These are phyloP conservation scores for Stenogyne calaminthoides DNA, from an alignment of 305 asterid genomes.

Conservation along the genomic window DNA sequence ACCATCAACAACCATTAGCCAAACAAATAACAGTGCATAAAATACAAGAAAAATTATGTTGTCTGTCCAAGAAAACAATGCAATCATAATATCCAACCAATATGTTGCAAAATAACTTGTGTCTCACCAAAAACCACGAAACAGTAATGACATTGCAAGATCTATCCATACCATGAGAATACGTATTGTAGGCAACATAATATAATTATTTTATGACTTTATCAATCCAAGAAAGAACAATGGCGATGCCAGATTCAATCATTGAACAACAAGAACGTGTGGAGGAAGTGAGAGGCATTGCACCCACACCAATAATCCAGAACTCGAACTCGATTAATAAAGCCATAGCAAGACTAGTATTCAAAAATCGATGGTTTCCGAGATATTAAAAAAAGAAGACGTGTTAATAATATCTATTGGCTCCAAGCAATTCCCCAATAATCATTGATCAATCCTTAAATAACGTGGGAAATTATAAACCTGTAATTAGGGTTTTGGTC, in stretches of 20 bases:
- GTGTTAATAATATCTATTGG: conserved; percentile 2
- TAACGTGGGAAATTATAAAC: conserved; percentile 29
- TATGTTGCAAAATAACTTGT: not conserved
- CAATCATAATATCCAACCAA: conserved; percentile 12
- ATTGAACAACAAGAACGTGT: not conserved
- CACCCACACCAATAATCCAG: not conserved
- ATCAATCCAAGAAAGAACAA: conserved; percentile 9
- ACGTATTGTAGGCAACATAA: not conserved
- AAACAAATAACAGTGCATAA: not conserved
- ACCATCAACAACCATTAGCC: conserved; percentile 32
- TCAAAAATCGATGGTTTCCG: not conserved
- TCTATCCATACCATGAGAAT: not conserved
- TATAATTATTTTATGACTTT: not conserved
- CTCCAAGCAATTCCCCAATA: conserved; percentile 12
- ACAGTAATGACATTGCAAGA: not conserved
- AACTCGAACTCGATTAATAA: not conserved
- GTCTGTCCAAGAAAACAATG: conserved; percentile 1
- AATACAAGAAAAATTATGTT: not conserved
- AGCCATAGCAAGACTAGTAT: not conserved
- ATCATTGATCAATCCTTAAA: not conserved
- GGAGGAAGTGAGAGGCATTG: conserved; percentile 1
- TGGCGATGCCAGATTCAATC: not conserved
- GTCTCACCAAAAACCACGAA: not conserved
- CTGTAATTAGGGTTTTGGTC: conserved; percentile 86
- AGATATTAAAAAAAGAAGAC: not conserved